Base-by-base conservation (phyloP, 1,284 basidiomycete genomes). In the Cutaneotrichosporon mucoides region DNA sequence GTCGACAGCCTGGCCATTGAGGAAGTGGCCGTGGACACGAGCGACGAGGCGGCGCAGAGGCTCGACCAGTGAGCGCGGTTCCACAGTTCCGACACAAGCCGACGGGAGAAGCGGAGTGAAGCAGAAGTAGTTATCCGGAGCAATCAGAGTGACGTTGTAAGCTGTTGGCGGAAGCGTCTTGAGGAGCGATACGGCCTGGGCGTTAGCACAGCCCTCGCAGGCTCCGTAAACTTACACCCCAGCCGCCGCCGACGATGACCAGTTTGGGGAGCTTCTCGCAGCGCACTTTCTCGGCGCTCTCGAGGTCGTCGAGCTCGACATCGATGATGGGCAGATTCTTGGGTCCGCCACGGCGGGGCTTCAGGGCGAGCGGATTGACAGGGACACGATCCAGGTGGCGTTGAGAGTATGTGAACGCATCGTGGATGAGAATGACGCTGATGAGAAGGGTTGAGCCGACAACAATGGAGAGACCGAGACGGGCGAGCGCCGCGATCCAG, bases 221-320 rank as follows among this genome's bases (percentile, higher is more conserved):
- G 24, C 24, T 24, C 24, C 4, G 16, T 12, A 13, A 1, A 85
- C 90, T 78, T 77, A 94, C 92, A 50, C 92, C 93, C 93, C 93
- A 97, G 6, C 93, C 93, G 50, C 90, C 92, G 42, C 93, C 93
- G 40, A 97, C 82, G 60, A 97, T 86, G 57, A 97, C 91, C n/a
- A 97, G 82, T 68, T 85, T 86, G 10, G 92, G 92, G 76, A 91
- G 93, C 51, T 81, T 75, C 6, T 82, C 81, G 55, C 92, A 79
- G 12, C 80, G 79, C 62, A 79, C 79, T 61, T 84, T 84, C 60
- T 85, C 84, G 50, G 87, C 85, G 69, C 89, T 86, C 66, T 92
- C 86, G 53, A 72, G 69, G 47, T 68, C 68, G 58, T 73, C 73
- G 37, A 76, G 63, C 49, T 73, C 65, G 9, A 68, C 66, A 40